Percentiles rank a stretch among this genome's conserved stretches.
Conservation (phyloP, 345 rosid genomes). For the Syzygium grande region DNA sequence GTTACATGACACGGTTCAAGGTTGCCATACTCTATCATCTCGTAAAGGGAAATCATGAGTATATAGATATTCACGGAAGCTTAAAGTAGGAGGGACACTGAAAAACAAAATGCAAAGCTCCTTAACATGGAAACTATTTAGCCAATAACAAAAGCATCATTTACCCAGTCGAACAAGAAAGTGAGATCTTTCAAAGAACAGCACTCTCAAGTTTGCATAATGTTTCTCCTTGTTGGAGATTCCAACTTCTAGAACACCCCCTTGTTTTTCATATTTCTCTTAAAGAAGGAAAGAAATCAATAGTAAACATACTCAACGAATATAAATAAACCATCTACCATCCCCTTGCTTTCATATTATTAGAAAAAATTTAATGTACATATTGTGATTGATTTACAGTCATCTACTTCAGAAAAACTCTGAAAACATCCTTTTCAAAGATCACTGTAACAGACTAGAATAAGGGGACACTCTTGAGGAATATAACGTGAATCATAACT, state of each 20-base stretch:
- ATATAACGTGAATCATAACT: neutral
- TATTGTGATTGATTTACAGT: neutral
- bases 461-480: neutral
- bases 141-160: neutral
- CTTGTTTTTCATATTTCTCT: neutral
- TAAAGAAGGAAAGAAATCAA: neutral
- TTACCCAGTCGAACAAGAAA: neutral
- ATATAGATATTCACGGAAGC: neutral
- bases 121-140: too few species aligned
- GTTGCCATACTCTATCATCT: neutral
- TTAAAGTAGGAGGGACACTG: neutral
- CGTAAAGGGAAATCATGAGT: neutral
- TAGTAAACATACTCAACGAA: neutral
- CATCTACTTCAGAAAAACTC: neutral
- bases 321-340: neutral
- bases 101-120: neutral
- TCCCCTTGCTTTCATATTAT: neutral
- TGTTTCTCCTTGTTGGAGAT: neutral
- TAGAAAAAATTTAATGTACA: neutral
- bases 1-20: neutral
- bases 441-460: neutral
- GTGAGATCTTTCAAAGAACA: neutral
- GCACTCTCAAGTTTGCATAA: neutral
- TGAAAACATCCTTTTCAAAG: neutral
- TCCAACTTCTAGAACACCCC: neutral